Evolutionary conservation across 805 yeast genomes (phyloP).

Genomic region (Spathaspora gorwiae): DNA sequence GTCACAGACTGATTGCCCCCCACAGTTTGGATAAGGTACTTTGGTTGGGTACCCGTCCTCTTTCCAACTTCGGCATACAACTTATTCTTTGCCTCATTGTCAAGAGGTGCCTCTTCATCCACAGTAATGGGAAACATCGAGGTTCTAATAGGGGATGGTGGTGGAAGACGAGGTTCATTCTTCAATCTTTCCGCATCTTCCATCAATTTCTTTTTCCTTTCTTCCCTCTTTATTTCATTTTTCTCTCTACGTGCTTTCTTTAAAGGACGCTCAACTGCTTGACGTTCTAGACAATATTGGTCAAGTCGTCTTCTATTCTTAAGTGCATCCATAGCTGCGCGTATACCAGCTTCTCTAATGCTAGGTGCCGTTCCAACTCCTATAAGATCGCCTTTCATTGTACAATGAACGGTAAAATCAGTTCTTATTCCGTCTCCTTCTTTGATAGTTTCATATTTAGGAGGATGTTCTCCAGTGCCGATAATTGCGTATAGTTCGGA

Average conservation of each 20-base stretch:
- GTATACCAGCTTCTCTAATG: conserved; percentile 70
- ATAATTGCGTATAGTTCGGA: conserved; percentile 70
- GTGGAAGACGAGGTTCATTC: neutral
- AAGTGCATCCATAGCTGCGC: conserved; percentile 83
- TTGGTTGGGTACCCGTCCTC: conserved; percentile 30
- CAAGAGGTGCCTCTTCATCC: conserved; percentile 17
- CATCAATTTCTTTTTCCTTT: conserved; percentile 1
- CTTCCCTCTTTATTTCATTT: conserved; percentile 2
- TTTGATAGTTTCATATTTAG: conserved; percentile 49
- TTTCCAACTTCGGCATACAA: conserved; percentile 36
- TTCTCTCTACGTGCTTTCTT: conserved; percentile 4
- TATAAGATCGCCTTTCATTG: conserved; percentile 57
- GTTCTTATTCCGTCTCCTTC: conserved; percentile 44
- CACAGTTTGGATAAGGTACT: conserved; percentile 22
- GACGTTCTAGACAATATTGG: conserved; percentile 46
- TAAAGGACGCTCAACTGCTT: conserved; percentile 7
- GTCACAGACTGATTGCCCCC: conserved; percentile 24
- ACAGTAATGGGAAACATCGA: conserved; percentile 26
- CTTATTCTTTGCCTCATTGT: conserved; percentile 35
- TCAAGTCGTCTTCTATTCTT: conserved; percentile 55
- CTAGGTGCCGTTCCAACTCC: conserved; percentile 72
- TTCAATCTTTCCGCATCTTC: neutral
- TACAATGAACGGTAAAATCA: conserved; percentile 63
- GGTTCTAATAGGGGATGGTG: conserved; percentile 8
- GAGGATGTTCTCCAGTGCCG: conserved; percentile 67